Evolutionary conservation across 2,329 filamentous ascomycete species (phyloP), one percentile per base, ranked within the genome.

Genomic region (Beauveria varroae): DNA sequence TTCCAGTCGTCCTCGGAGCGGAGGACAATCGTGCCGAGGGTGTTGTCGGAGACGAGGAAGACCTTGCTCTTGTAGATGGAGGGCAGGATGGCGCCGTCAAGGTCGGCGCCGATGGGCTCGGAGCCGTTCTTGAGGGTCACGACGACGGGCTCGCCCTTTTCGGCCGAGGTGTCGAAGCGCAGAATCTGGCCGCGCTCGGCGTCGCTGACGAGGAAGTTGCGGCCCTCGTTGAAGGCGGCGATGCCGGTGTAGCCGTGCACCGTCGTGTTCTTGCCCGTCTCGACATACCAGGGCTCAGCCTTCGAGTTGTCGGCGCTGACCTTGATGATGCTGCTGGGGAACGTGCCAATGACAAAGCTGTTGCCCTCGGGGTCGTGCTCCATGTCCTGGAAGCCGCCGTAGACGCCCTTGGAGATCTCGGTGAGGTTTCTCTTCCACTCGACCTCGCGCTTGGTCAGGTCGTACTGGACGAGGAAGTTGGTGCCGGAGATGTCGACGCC

Each of bases 351-450:
- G 7, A 74, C 71, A 55, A 72, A 78, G 0, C 72, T 69, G 66
- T 74, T 73, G 9, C 74, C 73, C 2, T 63, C 63, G 1, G 56
- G 46, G 53, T 76, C 75, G 56, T 73, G 70, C 43, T 73, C 74
- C 3, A 76, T 67, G 56, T 78, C 76, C 61, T 77, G 75, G 41
- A 71, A 75, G 6, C 73, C 76, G 26, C 73, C 70, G 63, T 73
- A 76, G 0, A 55, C 60, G 3, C 71, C 71, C 0, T 63, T 56
- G 0, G 69, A 70, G 0, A 71, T 55, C 0, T 66, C 63, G 0
- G 71, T 74, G 10, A 77, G 62, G 63, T 77, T 73, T 10, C 67
- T 57, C 18, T 60, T 64, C 73, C 73, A 77, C 8, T 73, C 63
- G 1, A 68, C 57, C 34, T 63, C 56, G 10, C 68, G 57, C 12